Evolutionary conservation across 352 stramenopile genomes (phyloP).

Genomic region (Pythium graminicola): DNA sequence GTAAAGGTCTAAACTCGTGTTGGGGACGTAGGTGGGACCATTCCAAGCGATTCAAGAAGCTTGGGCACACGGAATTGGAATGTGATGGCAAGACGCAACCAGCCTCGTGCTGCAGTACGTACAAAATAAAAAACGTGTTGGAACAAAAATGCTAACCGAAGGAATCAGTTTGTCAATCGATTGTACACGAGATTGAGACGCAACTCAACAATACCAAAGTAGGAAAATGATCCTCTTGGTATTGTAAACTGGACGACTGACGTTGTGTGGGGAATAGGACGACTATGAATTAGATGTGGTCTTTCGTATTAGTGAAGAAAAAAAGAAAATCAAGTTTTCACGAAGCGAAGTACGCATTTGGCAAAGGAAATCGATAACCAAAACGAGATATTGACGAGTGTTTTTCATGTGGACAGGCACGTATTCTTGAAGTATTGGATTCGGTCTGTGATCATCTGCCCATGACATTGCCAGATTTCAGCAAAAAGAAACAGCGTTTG

Average conservation of each 20-base stretch:
- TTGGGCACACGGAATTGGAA: constrained; percentile 51
- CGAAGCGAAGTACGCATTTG: constrained; percentile 49
- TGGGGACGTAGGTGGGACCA: constrained; percentile 52
- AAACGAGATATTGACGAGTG: background rate
- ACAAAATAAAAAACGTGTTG: too few relatives aligned
- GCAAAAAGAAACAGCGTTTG: constrained; percentile 51
- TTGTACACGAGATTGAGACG: constrained; percentile 75
- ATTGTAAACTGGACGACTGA: background rate
- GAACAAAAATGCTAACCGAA: too few relatives aligned
- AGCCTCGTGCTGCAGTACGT: constrained; percentile 72
- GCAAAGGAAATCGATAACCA: too few relatives aligned
- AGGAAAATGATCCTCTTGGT: background rate
- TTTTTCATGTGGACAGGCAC: constrained; percentile 31
- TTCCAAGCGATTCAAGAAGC: constrained; percentile 68
- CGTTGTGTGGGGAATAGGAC: constrained; percentile 29
- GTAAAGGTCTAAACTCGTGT: background rate
- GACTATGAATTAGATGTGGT: constrained; percentile 82
- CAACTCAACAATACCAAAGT: constrained; percentile 72
- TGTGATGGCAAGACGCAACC: constrained; percentile 47
- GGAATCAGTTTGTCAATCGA: constrained; percentile 80
- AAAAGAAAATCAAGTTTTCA: constrained; percentile 80
- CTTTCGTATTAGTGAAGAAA: constrained; percentile 83
- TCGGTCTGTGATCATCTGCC: constrained; percentile 51
- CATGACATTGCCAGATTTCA: constrained; percentile 30
- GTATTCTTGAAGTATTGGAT: constrained; percentile 82